Base-by-base conservation (phyloP, 495 filamentous ascomycete genomes). In the Aspergillus conjunctus region DNA sequence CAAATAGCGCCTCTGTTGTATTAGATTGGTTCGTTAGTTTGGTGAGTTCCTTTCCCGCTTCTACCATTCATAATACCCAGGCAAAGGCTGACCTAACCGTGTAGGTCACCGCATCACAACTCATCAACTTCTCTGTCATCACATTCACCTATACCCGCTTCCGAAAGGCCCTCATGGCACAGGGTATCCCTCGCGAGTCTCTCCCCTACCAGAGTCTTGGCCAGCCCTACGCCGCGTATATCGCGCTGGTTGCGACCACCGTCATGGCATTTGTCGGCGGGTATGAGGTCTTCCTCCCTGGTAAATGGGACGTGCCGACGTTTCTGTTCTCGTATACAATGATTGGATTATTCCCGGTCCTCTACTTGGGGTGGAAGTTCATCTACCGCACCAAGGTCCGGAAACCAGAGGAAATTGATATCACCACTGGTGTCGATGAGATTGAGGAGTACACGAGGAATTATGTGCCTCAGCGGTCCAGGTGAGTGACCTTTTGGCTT, bases 301-400 rank as follows among this genome's bases (percentile, higher is more conserved):
- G 86, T 1, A 77, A 84, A 1, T 93, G 90, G 90, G 79, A 87
- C 51, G 64, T 93, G 11, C 78, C 89, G 1, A 88, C 82, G 0
- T 93, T 94, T 63, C 72, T 93, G 31, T 92, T 92, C 72, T 88
- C 87, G 69, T 92, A 90, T 65, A 83, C 83, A 11, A 90, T 90
- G 84, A 83, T 91, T 31, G 79, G 74, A 7, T 68, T 90, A 18
- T 86, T 85, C 59, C 88, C 89, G 0, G 55, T 88, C 1, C 73
- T 93, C 0, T 92, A 83, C 56, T 37, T 91, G 33, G 77, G 79
- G 18, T 94, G 87, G 85, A 94, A 94, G 68, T 1, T 90, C 21
- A 51, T 86, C 48, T 87, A 90, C 59, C 81, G 76, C 62, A 90
- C 89, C 0, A 82, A 77, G 46, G 76, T 86, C 60, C 69, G 78